Evolutionary conservation across 2,329 filamentous ascomycete species (phyloP), one percentile per base, ranked within the genome.

Genomic region (Cladophialophora bantiana): DNA sequence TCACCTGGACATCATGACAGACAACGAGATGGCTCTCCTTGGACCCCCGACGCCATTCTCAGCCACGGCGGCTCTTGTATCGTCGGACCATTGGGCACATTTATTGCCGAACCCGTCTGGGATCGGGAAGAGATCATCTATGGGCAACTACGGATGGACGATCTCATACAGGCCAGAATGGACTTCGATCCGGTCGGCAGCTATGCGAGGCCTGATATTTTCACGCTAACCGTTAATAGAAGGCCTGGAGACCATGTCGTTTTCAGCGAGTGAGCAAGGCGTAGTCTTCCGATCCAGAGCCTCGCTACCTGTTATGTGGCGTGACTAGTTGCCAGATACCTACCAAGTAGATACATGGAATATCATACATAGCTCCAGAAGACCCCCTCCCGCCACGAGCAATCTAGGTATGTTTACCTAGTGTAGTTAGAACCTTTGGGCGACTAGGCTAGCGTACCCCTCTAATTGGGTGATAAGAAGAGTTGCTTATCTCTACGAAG

Each of bases 31-130:
- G 81, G 81, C 58, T 79, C 79, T 7, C 75, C 74, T 3, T 89
- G 86, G 86, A 84, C 89, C 26, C 81, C 76, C 0, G 73, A 76
- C 12, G 81, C 82, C 82, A 10, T 92, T 86, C 73, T 76, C 89
- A 18, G 92, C 84, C n/a, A 86, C 10, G 94, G 94, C 26, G 94
- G 94, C 0, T 95, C 92, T 0, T 90, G 88, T 73, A 94, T 97
- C 71, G 83, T 95, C 26, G 89, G 87, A 4, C 93, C 94, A 0
- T 83, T 90, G 42, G 94, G 94, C 0, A 86, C 94, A 13, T 87
- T 94, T 0, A 78, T 96, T 1, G 88, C 88, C 1, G 92, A 90
- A 0, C 93, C 94, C 0, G 82, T 95, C 67, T 97, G 93, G 93
- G 91, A 96, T 66, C 78, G 20, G 20, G 61, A 63, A 35, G 61